Percentiles rank a stretch among this genome's conserved stretches.
These are phyloP conservation scores for Cadophora sp. DNA, from an alignment of 2,329 filamentous ascomycete species.

Conservation along the genomic window DNA sequence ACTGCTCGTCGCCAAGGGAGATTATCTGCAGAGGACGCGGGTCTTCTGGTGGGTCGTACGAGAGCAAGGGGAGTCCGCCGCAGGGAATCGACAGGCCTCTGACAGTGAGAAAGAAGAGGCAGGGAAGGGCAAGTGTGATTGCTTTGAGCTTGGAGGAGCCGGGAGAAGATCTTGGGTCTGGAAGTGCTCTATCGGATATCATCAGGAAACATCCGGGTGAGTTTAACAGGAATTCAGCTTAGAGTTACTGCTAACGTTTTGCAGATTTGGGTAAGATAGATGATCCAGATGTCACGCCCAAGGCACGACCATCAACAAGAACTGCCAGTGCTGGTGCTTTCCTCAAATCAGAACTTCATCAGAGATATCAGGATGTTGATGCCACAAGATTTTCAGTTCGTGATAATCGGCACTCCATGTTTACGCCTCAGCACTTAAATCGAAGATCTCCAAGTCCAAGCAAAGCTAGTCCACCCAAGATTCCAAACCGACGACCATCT, in stretches of 20 bases:
- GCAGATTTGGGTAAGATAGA: constrained; percentile 18
- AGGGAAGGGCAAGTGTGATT: constrained; percentile 31
- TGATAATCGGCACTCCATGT: constrained; percentile 25
- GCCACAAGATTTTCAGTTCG: constrained; percentile 31
- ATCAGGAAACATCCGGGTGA: constrained; percentile 18
- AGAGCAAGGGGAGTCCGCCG: constrained; percentile 41
- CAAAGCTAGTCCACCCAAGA: constrained; percentile 26
- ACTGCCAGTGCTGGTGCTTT: constrained; percentile 38
- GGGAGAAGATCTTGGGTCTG: not conserved
- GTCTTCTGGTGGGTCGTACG: constrained; percentile 33
- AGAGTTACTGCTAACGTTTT: not conserved
- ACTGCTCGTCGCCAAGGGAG: constrained; percentile 36
- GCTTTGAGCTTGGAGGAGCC: constrained; percentile 29
- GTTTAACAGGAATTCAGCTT: not conserved
- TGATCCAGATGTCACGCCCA: constrained; percentile 39
- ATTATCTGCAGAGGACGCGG: constrained; percentile 33
- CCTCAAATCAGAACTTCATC: constrained; percentile 38
- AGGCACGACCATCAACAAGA: constrained; percentile 32
- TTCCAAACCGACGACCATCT: constrained; percentile 36
- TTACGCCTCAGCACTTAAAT: constrained; percentile 8
- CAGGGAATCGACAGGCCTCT: constrained; percentile 38
- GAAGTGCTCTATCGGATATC: constrained; percentile 22
- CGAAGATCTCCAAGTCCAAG: constrained; percentile 7
- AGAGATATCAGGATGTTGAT: constrained; percentile 28
- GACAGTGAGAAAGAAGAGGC: constrained; percentile 41